These are phyloP conservation scores for Spergularia marina DNA, from an alignment of 148 eudicot genomes.

Conservation along the genomic window DNA sequence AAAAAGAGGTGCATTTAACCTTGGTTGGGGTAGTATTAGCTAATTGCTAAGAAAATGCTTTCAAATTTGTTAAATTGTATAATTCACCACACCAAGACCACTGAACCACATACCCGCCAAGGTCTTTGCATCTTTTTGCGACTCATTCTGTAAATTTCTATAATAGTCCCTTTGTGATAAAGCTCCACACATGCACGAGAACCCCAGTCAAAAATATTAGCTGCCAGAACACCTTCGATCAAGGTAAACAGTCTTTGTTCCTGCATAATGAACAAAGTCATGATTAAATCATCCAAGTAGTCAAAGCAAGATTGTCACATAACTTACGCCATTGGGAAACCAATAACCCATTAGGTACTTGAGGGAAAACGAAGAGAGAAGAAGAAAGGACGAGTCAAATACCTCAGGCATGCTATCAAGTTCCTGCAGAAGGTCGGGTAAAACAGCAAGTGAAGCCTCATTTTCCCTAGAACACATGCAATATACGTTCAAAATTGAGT, in stretches of 20 bases:
- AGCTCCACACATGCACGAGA: slow-evolving; percentile 99
- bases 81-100: not conserved
- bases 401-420: slow-evolving; percentile 94
- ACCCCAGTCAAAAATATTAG: slow-evolving; percentile 99
- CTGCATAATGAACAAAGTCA: slow-evolving; percentile 31
- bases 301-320: not conserved
- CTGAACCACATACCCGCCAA: slow-evolving; percentile 63
- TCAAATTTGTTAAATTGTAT: not conserved
- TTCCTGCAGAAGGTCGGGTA: slow-evolving; percentile 83
- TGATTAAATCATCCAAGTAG: not conserved
- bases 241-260: slow-evolving; percentile 74
- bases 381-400: slow-evolving; percentile 11
- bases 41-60: not conserved
- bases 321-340: not conserved
- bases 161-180: slow-evolving; percentile 93
- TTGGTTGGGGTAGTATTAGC: not conserved
- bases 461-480: slow-evolving; percentile 61
- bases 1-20: slow-evolving; percentile 8
- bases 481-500: not conserved
- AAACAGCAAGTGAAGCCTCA: slow-evolving; percentile 96
- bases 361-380: not conserved
- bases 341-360: not conserved
- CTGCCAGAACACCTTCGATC: slow-evolving; percentile 98
- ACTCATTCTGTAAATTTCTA: slow-evolving; percentile 97
- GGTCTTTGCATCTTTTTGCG: slow-evolving; percentile 98